Percentiles rank a stretch among this genome's conserved stretches.
These are phyloP conservation scores for Clitocybe nebularis DNA, from an alignment of 1,284 basidiomycete genomes.

Conservation along the genomic window DNA sequence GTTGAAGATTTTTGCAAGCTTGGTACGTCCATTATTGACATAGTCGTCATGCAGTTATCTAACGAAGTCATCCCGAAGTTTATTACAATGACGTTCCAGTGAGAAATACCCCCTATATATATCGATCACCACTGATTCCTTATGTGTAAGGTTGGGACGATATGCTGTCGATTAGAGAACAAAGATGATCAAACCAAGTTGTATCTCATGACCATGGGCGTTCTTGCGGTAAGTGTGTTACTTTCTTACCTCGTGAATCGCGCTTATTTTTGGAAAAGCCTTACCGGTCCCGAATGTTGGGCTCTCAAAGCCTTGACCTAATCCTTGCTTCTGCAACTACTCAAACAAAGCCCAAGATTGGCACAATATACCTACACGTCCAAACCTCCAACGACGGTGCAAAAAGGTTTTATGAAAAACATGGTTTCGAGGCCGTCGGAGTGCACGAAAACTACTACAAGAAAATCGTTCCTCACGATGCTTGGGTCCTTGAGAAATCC, in stretches of 20 bases:
- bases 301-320: constrained; percentile 62
- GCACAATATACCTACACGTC: constrained; percentile 73
- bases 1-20: constrained; percentile 80
- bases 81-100: constrained; percentile 83
- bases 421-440: constrained; percentile 67
- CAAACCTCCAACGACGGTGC: constrained; percentile 70
- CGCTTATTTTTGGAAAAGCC: constrained; percentile 43
- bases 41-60: constrained; percentile 3
- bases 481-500: constrained; percentile 71
- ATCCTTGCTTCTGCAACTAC: constrained; percentile 58
- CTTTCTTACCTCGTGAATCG: constrained; percentile 13
- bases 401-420: constrained; percentile 73
- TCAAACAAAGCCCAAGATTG: constrained; percentile 56
- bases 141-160: constrained; percentile 56
- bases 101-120: constrained; percentile 14
- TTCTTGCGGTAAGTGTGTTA: constrained; percentile 63
- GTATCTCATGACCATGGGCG: constrained; percentile 83
- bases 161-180: constrained; percentile 75
- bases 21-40: constrained; percentile 40
- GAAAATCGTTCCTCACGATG: constrained; percentile 72
- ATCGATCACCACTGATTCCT: constrained; percentile 17
- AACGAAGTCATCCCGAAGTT: constrained; percentile 38
- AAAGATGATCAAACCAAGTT: constrained; percentile 53
- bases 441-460: constrained; percentile 76
- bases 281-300: constrained; percentile 70